Evolutionary conservation across 2,329 filamentous ascomycete genomes (phyloP), one percentile per base, ranked within the genome.

Genomic region (Cordyceps javanica): DNA sequence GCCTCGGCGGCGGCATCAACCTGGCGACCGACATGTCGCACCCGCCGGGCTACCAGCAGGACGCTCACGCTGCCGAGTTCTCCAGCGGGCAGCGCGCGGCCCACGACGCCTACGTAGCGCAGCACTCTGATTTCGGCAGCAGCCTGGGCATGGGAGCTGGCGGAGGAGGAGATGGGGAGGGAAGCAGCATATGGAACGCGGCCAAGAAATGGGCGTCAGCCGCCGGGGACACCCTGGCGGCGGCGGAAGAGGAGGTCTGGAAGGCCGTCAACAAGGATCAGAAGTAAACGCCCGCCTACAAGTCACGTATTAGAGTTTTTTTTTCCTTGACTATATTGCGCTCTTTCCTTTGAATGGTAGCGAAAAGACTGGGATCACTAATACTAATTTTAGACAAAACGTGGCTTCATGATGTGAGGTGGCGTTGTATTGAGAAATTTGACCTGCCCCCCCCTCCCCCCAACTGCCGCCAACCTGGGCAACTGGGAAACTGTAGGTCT

Each of bases 241-340:
- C 77, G 14, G 82, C 81, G 14, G 83, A 87, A 72, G 74, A 72
- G 52, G 82, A 85, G 69, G 77, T 87, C 25, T 87, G 83, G 83
- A 80, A 78, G 70, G 79, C 77, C 66, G 82, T 86, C 66, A 86
- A 83, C 70, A 83, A 82, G 70, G 74, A 80, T 49, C 79, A 74
- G 65, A 60, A 57, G 14, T 57, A 58, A 52, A n/a, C 38, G 19
- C 9, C 10, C 3, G 11, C 14, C 2, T 10, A 38, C 1, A 38
- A 38, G 14, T n/a, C 14, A 38, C 36, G 14, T 38, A 38, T 14
- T 49, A 49, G 44, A 50, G 41, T 30, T 42, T 51, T 48, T 57
- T n/a, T 38, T 19, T 38, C 1, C 16, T 5, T n/a, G n/a, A n/a
- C n/a, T n/a, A n/a, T n/a, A n/a, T n/a, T n/a, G n/a, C n/a, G n/a